Evolutionary conservation across 495 filamentous ascomycete genomes (phyloP), one percentile per base, ranked within the genome.

Genomic region (Hypoxylon crocopeplum): DNA sequence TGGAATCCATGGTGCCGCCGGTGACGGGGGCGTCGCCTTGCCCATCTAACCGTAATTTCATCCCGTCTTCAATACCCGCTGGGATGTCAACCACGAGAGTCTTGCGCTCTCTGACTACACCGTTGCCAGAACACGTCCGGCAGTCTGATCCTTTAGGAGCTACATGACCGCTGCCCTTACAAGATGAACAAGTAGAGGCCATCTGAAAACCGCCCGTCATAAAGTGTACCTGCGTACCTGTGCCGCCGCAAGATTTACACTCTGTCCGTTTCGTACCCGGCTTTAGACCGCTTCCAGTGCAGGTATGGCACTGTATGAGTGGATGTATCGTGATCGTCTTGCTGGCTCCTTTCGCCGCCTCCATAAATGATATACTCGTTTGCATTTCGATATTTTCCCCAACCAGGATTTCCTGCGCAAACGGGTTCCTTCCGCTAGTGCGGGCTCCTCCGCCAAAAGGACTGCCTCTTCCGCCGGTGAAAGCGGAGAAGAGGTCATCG

Each of bases 341-440:
- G 44, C 72, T 83, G 17, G 84, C 84, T 8, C 94, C 94, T 75
- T 93, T 96, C 13, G 94, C 94, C 4, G 94, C 92, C 59, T 98
- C 95, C 88, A 92, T 91, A 72, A 98, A 98, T 1, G 89, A 90
- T 58, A 98, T 89, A 66, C 82, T 91, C 42, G 88, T 87, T 74
- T 96, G 91, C 19, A 97, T 90, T 70, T 97, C 92, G 64, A 98
- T 96, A 72, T 94, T 88, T 42, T 97, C 90, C 36, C 94, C 94
- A 21, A 96, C 86, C 56, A 93, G 60, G 21, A 93, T 82, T 69
- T 92, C 73, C 59, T 90, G 86, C 59, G 87, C 80, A 73, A 93
- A 94, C 6, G 86, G 86, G 13, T 72, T 76, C 17, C 72, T 68
- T 5, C 80, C 64, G 12, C 86, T 79, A 11, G 83, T 74, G 8